Evolutionary conservation across 345 rosid genomes (phyloP).

Genomic region (Citrus trifoliata): DNA sequence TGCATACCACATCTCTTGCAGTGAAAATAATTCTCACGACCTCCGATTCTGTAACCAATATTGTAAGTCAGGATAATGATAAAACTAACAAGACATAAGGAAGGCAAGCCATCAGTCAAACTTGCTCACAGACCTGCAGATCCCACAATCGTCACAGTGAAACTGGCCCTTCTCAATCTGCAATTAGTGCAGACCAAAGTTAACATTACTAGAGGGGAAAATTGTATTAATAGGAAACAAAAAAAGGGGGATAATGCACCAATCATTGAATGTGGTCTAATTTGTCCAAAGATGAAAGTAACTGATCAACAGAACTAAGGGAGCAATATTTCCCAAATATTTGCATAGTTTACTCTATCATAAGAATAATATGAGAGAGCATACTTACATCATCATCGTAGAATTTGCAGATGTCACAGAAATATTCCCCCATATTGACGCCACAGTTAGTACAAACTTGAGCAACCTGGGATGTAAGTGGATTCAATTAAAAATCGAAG

Average conservation of each 20-base stretch:
- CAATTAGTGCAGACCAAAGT: conserved; percentile 8
- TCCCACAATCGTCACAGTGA: conserved; percentile 96
- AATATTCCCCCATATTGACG: conserved; percentile 96
- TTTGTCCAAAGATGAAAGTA: not conserved
- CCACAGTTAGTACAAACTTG: conserved; percentile 92
- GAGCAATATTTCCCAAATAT: not conserved
- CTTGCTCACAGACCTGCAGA: conserved; percentile 67
- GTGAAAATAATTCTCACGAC: conserved; percentile 76
- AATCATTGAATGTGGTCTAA: not conserved
- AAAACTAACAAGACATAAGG: not conserved
- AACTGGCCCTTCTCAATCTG: conserved; percentile 75
- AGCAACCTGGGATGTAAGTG: conserved; percentile 43
- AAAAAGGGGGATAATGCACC: conserved; percentile 11
- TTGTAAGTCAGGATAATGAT: not conserved
- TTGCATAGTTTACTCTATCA: not conserved
- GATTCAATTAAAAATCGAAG: not conserved
- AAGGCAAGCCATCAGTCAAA: not conserved
- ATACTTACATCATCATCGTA: conserved; percentile 80
- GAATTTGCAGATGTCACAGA: conserved; percentile 87
- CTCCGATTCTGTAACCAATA: conserved; percentile 69
- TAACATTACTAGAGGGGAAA: conserved; percentile 1
- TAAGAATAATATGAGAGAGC: not conserved
- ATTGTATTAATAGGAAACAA: not conserved
- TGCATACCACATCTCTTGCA: conserved; percentile 92
- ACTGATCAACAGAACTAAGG: conserved; percentile 4